phyloP scores from a whole-genome alignment of 2,329 filamentous ascomycete genomes.

The Xylariaceae sp. region DNA sequence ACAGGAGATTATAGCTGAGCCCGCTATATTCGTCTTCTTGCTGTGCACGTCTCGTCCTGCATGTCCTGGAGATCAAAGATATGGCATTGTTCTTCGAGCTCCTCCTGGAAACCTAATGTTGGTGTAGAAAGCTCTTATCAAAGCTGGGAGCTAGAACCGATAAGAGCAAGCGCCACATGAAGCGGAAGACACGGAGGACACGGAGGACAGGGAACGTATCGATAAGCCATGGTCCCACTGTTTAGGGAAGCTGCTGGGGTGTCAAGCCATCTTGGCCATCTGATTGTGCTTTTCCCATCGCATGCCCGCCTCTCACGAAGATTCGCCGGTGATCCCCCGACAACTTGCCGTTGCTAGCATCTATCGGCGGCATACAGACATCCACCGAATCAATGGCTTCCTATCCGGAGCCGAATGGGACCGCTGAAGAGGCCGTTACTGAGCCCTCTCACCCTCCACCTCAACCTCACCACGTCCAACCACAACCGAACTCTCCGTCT shows the following conservation, averaged over 20 bases:
- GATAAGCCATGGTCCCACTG: no score
- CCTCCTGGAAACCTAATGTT: no score
- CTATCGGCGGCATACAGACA: constrained; percentile 8
- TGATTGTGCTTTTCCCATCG: no score
- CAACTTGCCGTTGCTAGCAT: constrained; percentile 19
- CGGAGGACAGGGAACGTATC: no score
- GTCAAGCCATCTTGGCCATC: neutral
- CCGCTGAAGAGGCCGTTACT: constrained; percentile 3
- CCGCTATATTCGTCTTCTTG: no score
- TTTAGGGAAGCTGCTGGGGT: neutral
- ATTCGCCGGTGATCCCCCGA: constrained; percentile 28
- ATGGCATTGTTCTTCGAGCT: no score
- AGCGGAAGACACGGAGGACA: neutral
- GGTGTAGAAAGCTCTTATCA: neutral
- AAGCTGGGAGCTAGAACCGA: neutral
- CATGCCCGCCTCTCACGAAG: constrained; percentile 24
- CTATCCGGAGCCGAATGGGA: constrained; percentile 18
- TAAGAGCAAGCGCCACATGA: neutral
- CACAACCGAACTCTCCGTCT: constrained; percentile 6
- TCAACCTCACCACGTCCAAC: neutral
- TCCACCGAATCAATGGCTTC: constrained; percentile 20
- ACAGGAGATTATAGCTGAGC: no score
- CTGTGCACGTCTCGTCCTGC: no score
- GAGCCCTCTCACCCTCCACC: constrained; percentile 1
- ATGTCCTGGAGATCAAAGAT: no score